A percentile compares a stretch with the other conserved stretches of the same genome.
These are phyloP conservation scores for Lanzia echinophila DNA, from an alignment of 2,329 filamentous ascomycete species.

Conservation along the genomic window DNA sequence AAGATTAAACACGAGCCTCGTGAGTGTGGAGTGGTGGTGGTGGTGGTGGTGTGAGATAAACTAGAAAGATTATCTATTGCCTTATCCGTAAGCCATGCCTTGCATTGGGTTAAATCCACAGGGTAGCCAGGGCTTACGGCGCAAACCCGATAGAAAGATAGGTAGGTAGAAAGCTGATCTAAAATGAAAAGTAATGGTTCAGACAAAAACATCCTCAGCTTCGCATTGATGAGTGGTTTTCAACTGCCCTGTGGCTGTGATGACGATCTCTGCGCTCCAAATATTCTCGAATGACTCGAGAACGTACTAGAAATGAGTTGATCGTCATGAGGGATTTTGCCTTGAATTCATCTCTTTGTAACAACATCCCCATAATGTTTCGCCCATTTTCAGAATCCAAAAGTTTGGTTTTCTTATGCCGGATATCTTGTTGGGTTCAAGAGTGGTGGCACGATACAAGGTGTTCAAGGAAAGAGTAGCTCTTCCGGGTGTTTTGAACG, in stretches of 20 bases:
- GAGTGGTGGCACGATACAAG: neutral
- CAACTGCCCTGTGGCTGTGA: conserved; percentile 7
- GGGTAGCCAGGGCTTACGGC: neutral
- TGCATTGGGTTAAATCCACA: neutral
- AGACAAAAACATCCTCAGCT: neutral
- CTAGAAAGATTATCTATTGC: no score
- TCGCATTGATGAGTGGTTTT: neutral
- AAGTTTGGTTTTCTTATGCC: neutral
- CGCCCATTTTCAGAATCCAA: neutral
- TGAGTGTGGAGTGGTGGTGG: conserved; percentile 5
- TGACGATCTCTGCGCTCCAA: neutral
- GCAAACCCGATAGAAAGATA: neutral
- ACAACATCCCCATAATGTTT: neutral
- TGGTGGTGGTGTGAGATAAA: no score
- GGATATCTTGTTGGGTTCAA: neutral
- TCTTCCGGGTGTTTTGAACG: neutral
- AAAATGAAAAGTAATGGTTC: neutral
- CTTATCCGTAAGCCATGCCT: neutral
- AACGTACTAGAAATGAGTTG: neutral
- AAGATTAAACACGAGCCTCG: conserved; percentile 8
- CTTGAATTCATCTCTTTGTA: neutral
- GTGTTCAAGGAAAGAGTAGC: neutral
- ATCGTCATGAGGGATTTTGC: neutral
- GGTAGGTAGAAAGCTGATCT: neutral
- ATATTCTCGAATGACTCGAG: neutral